Conservation (phyloP, 106 monocot genomes). For the Agapanthus africanus region DNA sequence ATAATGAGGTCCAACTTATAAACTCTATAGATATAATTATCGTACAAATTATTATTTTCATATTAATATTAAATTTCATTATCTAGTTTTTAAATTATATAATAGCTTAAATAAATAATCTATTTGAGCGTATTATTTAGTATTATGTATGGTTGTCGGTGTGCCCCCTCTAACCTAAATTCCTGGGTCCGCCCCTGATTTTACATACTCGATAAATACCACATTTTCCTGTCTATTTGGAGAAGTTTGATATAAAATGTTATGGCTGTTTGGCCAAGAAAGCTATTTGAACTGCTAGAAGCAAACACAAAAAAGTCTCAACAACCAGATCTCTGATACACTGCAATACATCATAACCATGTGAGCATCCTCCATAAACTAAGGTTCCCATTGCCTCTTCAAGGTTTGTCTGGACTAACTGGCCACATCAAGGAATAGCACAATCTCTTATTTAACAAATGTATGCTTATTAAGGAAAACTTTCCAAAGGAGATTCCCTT, state of each 20-base stretch:
- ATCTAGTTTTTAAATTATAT: too few relatives aligned
- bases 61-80: too few relatives aligned
- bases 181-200: too few relatives aligned
- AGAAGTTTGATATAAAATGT: neutral
- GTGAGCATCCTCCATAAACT: neutral
- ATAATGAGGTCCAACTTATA: too few relatives aligned
- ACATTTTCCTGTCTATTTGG: neutral
- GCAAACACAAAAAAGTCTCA: conserved; percentile 1
- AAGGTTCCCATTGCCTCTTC: neutral
- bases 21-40: too few relatives aligned
- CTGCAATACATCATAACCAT: neutral
- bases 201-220: neutral
- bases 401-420: conserved; percentile 11
- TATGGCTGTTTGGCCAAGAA: neutral
- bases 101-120: too few relatives aligned
- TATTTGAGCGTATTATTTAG: too few relatives aligned
- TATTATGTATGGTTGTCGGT: too few relatives aligned
- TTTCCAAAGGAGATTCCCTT: neutral
- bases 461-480: conserved; percentile 1
- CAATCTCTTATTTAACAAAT: conserved; percentile 1
- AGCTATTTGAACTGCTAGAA: conserved; percentile 6
- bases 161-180: too few relatives aligned
- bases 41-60: too few relatives aligned
- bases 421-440: conserved; percentile 6
- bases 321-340: conserved; percentile 8